Evolutionary conservation across 352 stramenopile genomes (phyloP), one percentile per base, ranked within the genome.

Genomic region (Lagenidium giganteum): DNA sequence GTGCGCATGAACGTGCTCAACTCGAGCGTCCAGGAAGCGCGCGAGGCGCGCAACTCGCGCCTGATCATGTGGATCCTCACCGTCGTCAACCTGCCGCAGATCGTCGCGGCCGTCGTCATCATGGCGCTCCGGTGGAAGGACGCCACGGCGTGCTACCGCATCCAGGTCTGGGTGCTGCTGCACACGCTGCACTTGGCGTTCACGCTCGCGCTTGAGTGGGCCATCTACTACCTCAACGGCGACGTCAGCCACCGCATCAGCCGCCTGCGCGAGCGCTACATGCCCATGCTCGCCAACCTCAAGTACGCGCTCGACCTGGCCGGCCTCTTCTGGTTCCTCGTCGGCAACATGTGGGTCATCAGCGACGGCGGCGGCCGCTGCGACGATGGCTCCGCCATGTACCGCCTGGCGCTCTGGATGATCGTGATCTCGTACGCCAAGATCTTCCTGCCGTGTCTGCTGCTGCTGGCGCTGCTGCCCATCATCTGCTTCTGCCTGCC

Each of bases 401-500:
- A 87, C 54, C 69, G 80, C 43, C 62, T 85, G 34, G 75, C 72
- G 53, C 59, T 96, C 21, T 89, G 76, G 52, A 90, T 95, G 68
- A 87, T 96, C 42, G 57, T 95, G 47, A 89, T 96, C 34, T 78
- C 80, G 18, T 96, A 95, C 57, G 66, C 76, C 44, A 92, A 96
- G 65, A 89, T 96, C 49, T 95, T 93, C 30, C 35, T 96, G 47
- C 87, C 87, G 1, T 96, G 87, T 39, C 65, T 96, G 39, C 46
- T 96, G 57, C 66, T 93, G 30, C 49, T 95, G 33, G 61, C 86
- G 28, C 61, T 95, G 37, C 57, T 96, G 34, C 87, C 87, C 6
- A 70, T 96, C 18, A 67, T 96, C n/a, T 96, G 87, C 68, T 96
- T 95, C 61, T 96, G 87, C 63, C 66, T 96, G 14, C 87, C 87